These are phyloP conservation scores for Parasarocladium wereldwijsianum DNA, from an alignment of 2,329 filamentous ascomycete genomes.

Conservation along the genomic window DNA sequence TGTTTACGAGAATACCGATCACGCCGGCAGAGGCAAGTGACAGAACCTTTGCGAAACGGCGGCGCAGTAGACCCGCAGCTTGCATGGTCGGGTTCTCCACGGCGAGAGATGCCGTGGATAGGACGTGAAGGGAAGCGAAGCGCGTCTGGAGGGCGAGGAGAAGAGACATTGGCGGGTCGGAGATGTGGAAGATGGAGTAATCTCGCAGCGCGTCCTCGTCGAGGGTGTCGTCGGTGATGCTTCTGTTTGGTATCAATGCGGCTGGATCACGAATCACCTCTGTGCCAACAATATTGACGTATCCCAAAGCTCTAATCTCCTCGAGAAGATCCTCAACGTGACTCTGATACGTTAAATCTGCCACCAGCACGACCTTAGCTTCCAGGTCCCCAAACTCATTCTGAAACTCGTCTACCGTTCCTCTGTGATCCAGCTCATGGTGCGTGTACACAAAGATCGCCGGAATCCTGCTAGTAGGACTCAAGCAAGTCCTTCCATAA, in stretches of 20 bases:
- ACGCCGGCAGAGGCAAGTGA: constrained; percentile 67
- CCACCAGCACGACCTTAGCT: constrained; percentile 63
- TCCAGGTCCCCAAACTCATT: constrained; percentile 50
- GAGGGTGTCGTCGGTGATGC: constrained; percentile 29
- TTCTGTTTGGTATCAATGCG: constrained; percentile 73
- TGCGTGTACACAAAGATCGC: constrained; percentile 85
- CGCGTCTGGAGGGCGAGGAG: constrained; percentile 78
- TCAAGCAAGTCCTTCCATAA: constrained; percentile 85
- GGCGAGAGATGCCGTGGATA: constrained; percentile 44
- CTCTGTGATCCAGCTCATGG: constrained; percentile 48
- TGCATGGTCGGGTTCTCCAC: constrained; percentile 29
- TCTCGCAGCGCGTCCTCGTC: constrained; percentile 36
- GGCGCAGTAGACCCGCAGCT: constrained; percentile 48
- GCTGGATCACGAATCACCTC: constrained; percentile 63
- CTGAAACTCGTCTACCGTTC: constrained; percentile 45
- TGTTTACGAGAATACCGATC: constrained; percentile 92
- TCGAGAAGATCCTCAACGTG: constrained; percentile 49
- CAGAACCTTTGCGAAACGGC: constrained; percentile 78
- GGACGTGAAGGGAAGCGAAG: constrained; percentile 65
- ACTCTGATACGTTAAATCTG: constrained; percentile 74
- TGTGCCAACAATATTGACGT: constrained; percentile 53
- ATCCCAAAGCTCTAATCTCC: constrained; percentile 47
- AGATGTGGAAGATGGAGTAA: constrained; percentile 74
- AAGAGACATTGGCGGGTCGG: constrained; percentile 64
- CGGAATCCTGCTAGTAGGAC: constrained; percentile 72